phyloP scores from a whole-genome alignment of 352 stramenopile species.

The Phytopythium kandeliae region DNA sequence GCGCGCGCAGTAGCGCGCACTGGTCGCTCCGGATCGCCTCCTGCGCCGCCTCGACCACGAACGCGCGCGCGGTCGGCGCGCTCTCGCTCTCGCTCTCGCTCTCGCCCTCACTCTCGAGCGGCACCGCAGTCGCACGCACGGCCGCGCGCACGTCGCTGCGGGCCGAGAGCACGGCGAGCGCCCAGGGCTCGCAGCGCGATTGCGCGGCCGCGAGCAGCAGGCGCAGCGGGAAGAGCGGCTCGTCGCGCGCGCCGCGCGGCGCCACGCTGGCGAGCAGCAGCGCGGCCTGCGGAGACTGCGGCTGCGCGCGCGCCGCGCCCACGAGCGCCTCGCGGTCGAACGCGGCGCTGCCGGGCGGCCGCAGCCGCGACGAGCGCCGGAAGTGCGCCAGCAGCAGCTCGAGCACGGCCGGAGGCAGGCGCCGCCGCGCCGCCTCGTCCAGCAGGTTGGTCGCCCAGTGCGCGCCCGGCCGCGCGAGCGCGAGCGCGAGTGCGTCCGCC shows the following conservation, averaged over 20 bases:
- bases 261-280: not conserved
- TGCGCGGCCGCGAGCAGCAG: not conserved
- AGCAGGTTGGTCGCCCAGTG: not conserved
- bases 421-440: not conserved
- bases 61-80: not conserved
- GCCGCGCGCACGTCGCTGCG: not conserved
- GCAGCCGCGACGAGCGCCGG: not conserved
- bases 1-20: not conserved
- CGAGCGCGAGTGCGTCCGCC: not conserved
- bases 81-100: not conserved
- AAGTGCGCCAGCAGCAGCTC: not conserved
- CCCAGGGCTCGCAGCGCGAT: slow-evolving; percentile 1
- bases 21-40: slow-evolving; percentile 1
- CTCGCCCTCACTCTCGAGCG: too few relatives aligned
- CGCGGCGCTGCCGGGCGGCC: not conserved
- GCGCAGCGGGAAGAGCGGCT: not conserved
- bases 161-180: not conserved
- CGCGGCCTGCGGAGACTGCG: not conserved
- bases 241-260: not conserved
- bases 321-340: not conserved
- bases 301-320: not conserved
- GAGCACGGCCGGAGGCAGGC: not conserved
- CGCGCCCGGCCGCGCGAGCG: not conserved
- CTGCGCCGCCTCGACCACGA: not conserved
- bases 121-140: not conserved